Evolutionary conservation across 2,329 filamentous ascomycete species (phyloP).

Genomic region (Fusarium setosum): DNA sequence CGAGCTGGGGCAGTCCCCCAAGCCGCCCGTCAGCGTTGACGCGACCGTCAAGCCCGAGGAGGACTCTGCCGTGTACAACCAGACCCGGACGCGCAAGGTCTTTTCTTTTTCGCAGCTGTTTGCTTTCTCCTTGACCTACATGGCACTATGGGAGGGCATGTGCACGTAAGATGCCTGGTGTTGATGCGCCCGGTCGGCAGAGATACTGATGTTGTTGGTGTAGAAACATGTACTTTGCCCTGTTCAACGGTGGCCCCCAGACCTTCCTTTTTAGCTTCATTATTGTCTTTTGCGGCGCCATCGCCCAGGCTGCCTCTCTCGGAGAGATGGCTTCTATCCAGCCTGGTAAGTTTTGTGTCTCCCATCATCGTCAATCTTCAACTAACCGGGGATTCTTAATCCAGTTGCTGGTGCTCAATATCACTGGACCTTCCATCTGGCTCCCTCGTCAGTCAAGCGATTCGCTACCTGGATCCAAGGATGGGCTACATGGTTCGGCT

Average conservation of each 20-base stretch:
- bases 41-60: conserved; percentile 16
- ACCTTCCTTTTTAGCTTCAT: conserved; percentile 41
- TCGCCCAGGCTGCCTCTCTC: conserved; percentile 35
- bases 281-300: conserved; percentile 40
- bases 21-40: conserved; percentile 27
- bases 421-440: conserved; percentile 40
- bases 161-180: conserved; percentile 29
- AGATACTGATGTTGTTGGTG: neutral
- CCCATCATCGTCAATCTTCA: neutral
- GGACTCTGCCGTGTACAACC: conserved; percentile 27
- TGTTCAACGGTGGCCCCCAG: conserved; percentile 39
- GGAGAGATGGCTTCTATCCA: conserved; percentile 42
- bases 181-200: neutral
- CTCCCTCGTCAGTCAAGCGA: conserved; percentile 25
- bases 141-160: conserved; percentile 42
- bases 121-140: conserved; percentile 40
- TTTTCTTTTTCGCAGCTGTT: conserved; percentile 41
- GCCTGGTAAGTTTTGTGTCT: conserved; percentile 9
- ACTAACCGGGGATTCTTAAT: neutral
- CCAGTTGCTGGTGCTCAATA: conserved; percentile 33
- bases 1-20: conserved; percentile 28
- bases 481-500: conserved; percentile 42
- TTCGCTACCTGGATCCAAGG: conserved; percentile 42
- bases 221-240: conserved; percentile 42
- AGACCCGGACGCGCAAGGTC: conserved; percentile 38